Evolutionary conservation across 164 flowering plant genomes (phyloP), one percentile per base, ranked within the genome.

Genomic region (Liriodendron chinense): DNA sequence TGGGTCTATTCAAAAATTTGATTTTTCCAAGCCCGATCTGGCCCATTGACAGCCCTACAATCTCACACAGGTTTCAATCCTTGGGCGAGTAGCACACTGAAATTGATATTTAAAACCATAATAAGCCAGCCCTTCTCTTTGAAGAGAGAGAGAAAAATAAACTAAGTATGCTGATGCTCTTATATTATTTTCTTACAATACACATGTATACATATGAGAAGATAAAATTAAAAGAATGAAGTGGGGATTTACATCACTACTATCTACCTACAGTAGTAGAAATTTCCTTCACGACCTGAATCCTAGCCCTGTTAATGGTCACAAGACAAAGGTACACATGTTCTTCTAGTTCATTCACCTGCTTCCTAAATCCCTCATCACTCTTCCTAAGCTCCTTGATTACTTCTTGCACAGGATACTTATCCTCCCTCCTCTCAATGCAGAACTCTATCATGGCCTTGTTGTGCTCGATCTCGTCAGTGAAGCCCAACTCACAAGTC

Each of bases 271-370:
- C 59, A 53, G 12, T 67, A 7, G n/a, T 67, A 24, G 47, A 20
- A 20, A 67, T 67, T 10, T 89, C 90, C 78, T 83, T 83, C 81
- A 87, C 80, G 9, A 87, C 87, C 71, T 85, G 69, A 2, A 86
- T 84, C 78, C 94, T 86, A 4, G 92, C 88, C 75, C 90, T 83
- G 71, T 91, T 89, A 20, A 93, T 90, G 50, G 86, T 90, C 47
- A 88, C 86, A 22, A 88, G 83, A 81, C 96, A 89, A 77, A 94
- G 74, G 82, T 85, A 88, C 7, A 87, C 75, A 76, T 90, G 93
- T 24, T 87, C 84, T 68, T 92, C 92, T 68, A 92, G 85, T 84
- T 91, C 98, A 18, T 86, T 84, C 9, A 92, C 43, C 76, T 91
- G 89, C 73, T 94, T 91, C 78, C 85, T 13, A 68, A 92, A 88